phyloP scores from a whole-genome alignment of 2,329 filamentous ascomycete genomes.

The Phoma sp. region DNA sequence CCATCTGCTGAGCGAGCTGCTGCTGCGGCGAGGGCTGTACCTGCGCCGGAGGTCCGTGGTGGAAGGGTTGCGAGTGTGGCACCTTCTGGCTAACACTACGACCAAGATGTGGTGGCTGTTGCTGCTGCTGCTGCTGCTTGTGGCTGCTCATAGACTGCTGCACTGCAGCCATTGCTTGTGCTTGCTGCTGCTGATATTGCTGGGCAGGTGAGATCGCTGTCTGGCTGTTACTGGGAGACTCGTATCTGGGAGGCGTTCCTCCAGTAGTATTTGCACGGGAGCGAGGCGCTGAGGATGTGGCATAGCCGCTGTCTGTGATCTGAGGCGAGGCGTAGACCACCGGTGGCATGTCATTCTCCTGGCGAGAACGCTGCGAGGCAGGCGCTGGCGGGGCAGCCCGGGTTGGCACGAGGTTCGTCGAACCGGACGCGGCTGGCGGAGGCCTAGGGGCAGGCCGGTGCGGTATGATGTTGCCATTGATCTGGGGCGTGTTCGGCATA shows the following conservation, averaged over 20 bases:
- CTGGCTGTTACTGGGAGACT: slow-evolving; percentile 55
- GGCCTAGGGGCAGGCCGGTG: slow-evolving; percentile 86
- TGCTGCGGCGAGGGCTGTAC: slow-evolving; percentile 62
- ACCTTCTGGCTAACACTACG: slow-evolving; percentile 74
- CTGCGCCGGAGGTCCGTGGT: slow-evolving; percentile 36
- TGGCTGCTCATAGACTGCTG: slow-evolving; percentile 65
- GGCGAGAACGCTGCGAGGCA: slow-evolving; percentile 39
- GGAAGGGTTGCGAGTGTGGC: slow-evolving; percentile 36
- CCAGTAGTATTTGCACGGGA: slow-evolving; percentile 54
- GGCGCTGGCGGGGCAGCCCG: slow-evolving; percentile 64
- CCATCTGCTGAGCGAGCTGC: slow-evolving; percentile 48
- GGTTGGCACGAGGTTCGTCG: slow-evolving; percentile 58
- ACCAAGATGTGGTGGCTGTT: slow-evolving; percentile 65
- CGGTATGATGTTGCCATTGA: slow-evolving; percentile 68
- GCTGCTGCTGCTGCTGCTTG: slow-evolving; percentile 36
- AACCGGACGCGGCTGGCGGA: slow-evolving; percentile 60
- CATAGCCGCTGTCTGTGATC: slow-evolving; percentile 45
- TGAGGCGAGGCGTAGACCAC: slow-evolving; percentile 52
- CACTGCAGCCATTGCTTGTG: slow-evolving; percentile 77
- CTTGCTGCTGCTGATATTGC: slow-evolving; percentile 75
- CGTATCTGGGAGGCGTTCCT: slow-evolving; percentile 42
- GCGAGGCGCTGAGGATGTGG: slow-evolving; percentile 45
- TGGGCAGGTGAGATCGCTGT: slow-evolving; percentile 49
- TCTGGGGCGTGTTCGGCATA: slow-evolving; percentile 50
- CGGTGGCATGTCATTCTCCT: slow-evolving; percentile 51